Evolutionary conservation across 2,329 filamentous ascomycete genomes (phyloP), one percentile per base, ranked within the genome.

Genomic region (Xylaria sp.): DNA sequence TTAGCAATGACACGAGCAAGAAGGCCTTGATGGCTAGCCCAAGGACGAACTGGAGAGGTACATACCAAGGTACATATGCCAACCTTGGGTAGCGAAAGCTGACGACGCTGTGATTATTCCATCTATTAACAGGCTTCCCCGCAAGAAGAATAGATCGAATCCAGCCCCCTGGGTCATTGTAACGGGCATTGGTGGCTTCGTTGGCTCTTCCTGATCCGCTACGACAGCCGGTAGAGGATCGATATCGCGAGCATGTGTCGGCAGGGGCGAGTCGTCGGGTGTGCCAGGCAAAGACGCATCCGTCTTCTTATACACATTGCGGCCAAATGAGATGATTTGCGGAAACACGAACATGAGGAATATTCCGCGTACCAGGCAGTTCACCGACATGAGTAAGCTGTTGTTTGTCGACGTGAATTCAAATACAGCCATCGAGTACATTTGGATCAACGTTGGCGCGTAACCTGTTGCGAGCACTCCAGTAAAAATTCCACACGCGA

Each of bases 341-440:
- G 69, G 70, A n/a, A 72, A 72, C 21, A 70, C 58, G 42, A 71
- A 70, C 67, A 71, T 72, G 33, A 71, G 64, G 42, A 70, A 71
- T 23, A 71, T 12, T 1, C 70, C 69, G 21, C 69, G 63, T 28
- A 70, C 62, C 25, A 67, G 23, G 21, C 46, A 63, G 37, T 60
- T 63, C 25, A 69, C 49, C 4, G 68, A 64, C 59, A 71, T 70
- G 23, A 70, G 64, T 9, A 67, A 35, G 40, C 70, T 70, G 61
- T 70, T 71, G 43, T 64, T 60, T 3, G 65, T 69, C 28, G 70
- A 65, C 4, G 56, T 58, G 58, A 72, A 72, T 7, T 42, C 17
- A 28, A 72, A 67, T 8, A 43, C 62, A 3, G 64, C 60, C 64
- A 71, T 69, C 19, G 69, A 63, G 33, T 72, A 72, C 69, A 70